A percentile compares a stretch with the other conserved stretches of the same genome.
phyloP scores from a whole-genome alignment of 306 rosid species.

The Gastrolobium bilobum region DNA sequence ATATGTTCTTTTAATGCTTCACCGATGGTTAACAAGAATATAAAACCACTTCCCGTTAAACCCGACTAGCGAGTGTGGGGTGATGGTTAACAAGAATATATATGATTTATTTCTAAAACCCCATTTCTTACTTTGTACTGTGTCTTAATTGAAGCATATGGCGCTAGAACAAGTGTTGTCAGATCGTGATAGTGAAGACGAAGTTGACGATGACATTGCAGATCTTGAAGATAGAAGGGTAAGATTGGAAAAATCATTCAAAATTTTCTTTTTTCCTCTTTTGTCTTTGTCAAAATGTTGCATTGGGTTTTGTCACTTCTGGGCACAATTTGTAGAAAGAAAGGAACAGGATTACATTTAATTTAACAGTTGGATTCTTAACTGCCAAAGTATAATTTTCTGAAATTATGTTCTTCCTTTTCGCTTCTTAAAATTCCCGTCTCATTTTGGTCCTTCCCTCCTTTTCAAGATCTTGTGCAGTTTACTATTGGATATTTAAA shows the following conservation, averaged over 20 bases:
- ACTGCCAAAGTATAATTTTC: constrained; percentile 21
- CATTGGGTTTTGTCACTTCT: constrained; percentile 13
- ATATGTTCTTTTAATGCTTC: constrained; percentile 32
- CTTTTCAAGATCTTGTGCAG: constrained; percentile 3
- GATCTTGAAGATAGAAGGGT: constrained; percentile 99
- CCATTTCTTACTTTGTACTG: constrained; percentile 9
- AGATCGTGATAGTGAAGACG: constrained; percentile 93
- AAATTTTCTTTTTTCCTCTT: constrained; percentile 13
- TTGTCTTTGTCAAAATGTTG: constrained; percentile 46
- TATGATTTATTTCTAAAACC: constrained; percentile 35
- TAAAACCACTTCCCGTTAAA: no score
- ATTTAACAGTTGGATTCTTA: background rate
- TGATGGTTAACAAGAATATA: constrained; percentile 9
- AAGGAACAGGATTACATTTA: constrained; percentile 21
- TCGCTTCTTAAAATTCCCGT: background rate
- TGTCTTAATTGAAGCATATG: constrained; percentile 77
- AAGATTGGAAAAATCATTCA: constrained; percentile 45
- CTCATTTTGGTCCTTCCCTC: constrained; percentile 30
- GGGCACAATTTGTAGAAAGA: constrained; percentile 32
- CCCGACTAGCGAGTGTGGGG: no score
- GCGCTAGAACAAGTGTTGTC: constrained; percentile 86
- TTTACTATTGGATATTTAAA: constrained; percentile 34
- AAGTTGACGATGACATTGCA: constrained; percentile 91
- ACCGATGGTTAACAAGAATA: constrained; percentile 13
- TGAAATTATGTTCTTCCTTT: constrained; percentile 25